Evolutionary conservation across 176 grass and related monocot species (phyloP).

Genomic region (Otatea glauca): DNA sequence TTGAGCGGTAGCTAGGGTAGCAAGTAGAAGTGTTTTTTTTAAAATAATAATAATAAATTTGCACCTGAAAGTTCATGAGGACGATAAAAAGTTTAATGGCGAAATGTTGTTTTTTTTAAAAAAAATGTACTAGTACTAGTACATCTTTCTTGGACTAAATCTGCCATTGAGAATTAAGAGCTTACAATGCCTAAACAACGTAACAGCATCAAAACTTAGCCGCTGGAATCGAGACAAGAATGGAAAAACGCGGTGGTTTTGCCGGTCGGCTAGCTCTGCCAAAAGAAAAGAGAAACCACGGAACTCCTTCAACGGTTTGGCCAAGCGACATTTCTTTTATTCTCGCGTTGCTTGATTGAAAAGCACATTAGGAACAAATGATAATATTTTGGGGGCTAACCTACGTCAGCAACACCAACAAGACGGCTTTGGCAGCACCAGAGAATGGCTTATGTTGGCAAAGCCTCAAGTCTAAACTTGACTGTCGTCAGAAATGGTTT

Average conservation of each 20-base stretch:
- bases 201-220: neutral
- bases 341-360: conserved; percentile 13
- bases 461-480: neutral
- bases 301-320: conserved; percentile 40
- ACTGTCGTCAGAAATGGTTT: neutral
- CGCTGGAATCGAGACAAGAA: neutral
- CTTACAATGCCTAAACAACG: neutral
- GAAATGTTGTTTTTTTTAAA: neutral
- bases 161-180: neutral
- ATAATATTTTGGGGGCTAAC: neutral
- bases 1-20: too few relatives aligned
- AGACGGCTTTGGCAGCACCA: conserved; percentile 4
- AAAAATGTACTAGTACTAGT: neutral
- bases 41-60: too few relatives aligned
- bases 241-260: neutral
- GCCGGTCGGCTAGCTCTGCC: conserved; percentile 6
- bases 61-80: neutral
- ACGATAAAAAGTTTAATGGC: neutral
- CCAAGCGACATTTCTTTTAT: conserved; percentile 19
- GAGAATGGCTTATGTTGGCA: conserved; percentile 16
- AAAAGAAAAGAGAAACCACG: conserved; percentile 35
- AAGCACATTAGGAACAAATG: neutral
- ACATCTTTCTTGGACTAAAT: neutral
- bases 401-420: conserved; percentile 17
- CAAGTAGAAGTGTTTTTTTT: too few relatives aligned